These are phyloP conservation scores for Candida sithepensis DNA, from an alignment of 805 yeast species.

Conservation along the genomic window DNA sequence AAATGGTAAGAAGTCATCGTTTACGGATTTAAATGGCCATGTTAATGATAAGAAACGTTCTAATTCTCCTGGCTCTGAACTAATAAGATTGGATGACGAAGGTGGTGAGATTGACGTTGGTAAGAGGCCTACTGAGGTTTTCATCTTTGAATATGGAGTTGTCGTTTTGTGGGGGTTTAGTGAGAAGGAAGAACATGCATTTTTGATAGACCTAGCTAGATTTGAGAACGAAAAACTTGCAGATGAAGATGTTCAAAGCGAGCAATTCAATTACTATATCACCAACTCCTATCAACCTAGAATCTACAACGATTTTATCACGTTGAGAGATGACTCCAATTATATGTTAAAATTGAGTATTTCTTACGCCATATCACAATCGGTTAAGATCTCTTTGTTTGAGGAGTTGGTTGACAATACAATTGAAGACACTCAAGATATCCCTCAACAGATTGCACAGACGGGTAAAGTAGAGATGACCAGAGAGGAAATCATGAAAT, in stretches of 20 bases:
- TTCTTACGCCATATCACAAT: conserved; percentile 94
- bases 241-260: conserved; percentile 87
- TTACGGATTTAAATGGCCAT: conserved; percentile 4
- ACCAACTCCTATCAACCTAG: conserved; percentile 94
- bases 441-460: conserved; percentile 92
- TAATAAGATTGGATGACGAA: conserved; percentile 80
- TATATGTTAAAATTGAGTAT: conserved; percentile 91
- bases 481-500: conserved; percentile 92
- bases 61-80: conserved; percentile 26
- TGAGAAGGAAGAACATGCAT: conserved; percentile 74
- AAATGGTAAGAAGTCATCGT: conserved; percentile 4
- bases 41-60: conserved; percentile 7
- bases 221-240: conserved; percentile 92
- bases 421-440: conserved; percentile 94
- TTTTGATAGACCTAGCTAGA: conserved; percentile 78
- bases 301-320: conserved; percentile 91
- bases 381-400: conserved; percentile 90
- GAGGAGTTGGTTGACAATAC: conserved; percentile 97
- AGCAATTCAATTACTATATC: conserved; percentile 92
- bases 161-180: conserved; percentile 95
- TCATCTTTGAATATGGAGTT: conserved; percentile 95
- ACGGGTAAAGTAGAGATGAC: conserved; percentile 95
- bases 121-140: conserved; percentile 70
- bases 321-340: conserved; percentile 82
- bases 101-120: conserved; percentile 94